These are phyloP conservation scores for Tulasnella sp. DNA, from an alignment of 768 basidiomycete species.

Conservation along the genomic window DNA sequence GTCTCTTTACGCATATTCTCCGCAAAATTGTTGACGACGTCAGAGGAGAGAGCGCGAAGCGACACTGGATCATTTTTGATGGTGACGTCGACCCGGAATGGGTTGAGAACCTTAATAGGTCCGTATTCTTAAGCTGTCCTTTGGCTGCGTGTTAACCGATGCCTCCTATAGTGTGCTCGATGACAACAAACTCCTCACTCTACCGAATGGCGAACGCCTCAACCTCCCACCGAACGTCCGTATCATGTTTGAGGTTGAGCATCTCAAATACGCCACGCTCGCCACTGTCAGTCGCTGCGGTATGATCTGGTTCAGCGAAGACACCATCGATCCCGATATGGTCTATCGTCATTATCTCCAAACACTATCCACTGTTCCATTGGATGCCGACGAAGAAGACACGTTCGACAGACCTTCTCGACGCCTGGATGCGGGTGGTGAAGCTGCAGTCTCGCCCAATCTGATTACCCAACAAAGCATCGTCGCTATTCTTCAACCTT, in stretches of 20 bases:
- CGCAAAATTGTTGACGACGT: slow-evolving; percentile 98
- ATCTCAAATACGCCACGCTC: slow-evolving; percentile 89
- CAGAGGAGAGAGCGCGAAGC: slow-evolving; percentile 88
- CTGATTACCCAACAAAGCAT: slow-evolving; percentile 67
- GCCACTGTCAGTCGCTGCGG: slow-evolving; percentile 99
- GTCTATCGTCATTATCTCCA: slow-evolving; percentile 81
- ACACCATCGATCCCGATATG: slow-evolving; percentile 85
- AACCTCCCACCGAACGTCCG: slow-evolving; percentile 94
- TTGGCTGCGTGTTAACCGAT: background rate
- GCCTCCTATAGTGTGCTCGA: slow-evolving; percentile 71
- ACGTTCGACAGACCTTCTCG: slow-evolving; percentile 17
- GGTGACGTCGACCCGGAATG: slow-evolving; percentile 99
- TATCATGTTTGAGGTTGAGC: slow-evolving; percentile 99
- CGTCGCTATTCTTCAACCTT: slow-evolving; percentile 61
- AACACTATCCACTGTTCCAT: slow-evolving; percentile 55
- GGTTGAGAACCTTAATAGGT: slow-evolving; percentile 99
- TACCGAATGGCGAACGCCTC: slow-evolving; percentile 96
- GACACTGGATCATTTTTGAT: slow-evolving; percentile 99
- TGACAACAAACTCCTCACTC: slow-evolving; percentile 93
- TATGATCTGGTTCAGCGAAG: slow-evolving; percentile 99
- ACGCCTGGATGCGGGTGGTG: slow-evolving; percentile 22
- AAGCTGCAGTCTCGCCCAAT: slow-evolving; percentile 46
- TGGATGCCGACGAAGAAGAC: slow-evolving; percentile 87
- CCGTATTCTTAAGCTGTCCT: slow-evolving; percentile 19
- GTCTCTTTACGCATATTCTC: slow-evolving; percentile 93